Base-by-base conservation (phyloP, 257 asterid genomes). In the Solanum raphanifolium region DNA sequence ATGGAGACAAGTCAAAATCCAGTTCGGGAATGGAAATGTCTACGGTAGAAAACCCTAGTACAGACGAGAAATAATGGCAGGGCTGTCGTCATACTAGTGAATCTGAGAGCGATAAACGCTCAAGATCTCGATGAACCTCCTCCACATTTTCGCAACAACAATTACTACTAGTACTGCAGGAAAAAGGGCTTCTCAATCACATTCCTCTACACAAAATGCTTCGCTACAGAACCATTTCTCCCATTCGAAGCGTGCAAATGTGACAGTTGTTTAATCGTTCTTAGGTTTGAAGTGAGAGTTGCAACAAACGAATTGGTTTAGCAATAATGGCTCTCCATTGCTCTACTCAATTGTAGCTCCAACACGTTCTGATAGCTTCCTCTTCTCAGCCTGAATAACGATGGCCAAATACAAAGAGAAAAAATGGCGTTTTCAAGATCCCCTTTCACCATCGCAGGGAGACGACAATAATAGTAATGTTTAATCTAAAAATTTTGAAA, bases 361-460 rank as follows among this genome's bases (percentile, higher is more conserved):
- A 27, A 9, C 18, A 43, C 18, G 27, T 31, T 82, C 86, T 48
- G 68, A 46, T 10, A 48, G 29, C 36, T 72, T 86, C 83, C 21
- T 78, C 87, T 74, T 31, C 87, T 23, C 55, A 36, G 48, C 48
- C 36, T 39, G 65, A 78, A 41, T 55, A 86, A 72, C 68, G 58
- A 58, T 58, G 58, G 60, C 31, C 38, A 86, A 73, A 43, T 71
- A 68, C 32, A 43, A 46, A 29, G 18, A 29, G 69, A 82, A 82
- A 81, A 68, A 87, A 87, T 82, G 89, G 89, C 31, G 89, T 82
- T 82, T 68, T 46, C 87, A 46, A 87, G 89, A 87, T 87, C 89
- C 89, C 89, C 85, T 71, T 86, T 48, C 82, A 75, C 79, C 82
- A 82, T 48, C 43, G 35, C 46, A 43, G 65, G 27, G 13, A 16